Evolutionary conservation across 2,329 filamentous ascomycete species (phyloP).

Genomic region (Penicillium aurantiogriseum): DNA sequence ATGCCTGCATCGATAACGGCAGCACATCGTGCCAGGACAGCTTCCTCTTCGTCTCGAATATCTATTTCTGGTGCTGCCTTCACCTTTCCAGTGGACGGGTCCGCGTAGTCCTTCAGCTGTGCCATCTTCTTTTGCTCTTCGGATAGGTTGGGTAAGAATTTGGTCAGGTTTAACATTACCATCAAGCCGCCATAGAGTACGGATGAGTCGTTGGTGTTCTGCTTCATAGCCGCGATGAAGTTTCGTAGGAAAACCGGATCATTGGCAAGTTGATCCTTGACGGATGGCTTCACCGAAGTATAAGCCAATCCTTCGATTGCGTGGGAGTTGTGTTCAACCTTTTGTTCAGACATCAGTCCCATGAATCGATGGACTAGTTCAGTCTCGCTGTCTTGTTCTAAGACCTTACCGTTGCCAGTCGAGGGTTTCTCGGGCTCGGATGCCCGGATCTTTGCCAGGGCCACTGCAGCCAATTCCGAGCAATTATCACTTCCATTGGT

Average conservation of each 20-base stretch:
- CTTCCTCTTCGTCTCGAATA: slow-evolving; percentile 70
- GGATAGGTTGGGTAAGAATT: slow-evolving; percentile 71
- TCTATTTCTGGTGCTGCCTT: slow-evolving; percentile 50
- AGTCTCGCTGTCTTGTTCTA: slow-evolving; percentile 46
- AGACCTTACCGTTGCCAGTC: slow-evolving; percentile 32
- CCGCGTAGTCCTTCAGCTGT: slow-evolving; percentile 91
- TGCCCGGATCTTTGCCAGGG: slow-evolving; percentile 63
- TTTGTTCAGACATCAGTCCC: slow-evolving; percentile 42
- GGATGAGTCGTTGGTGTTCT: slow-evolving; percentile 61
- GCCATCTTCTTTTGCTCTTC: slow-evolving; percentile 91
- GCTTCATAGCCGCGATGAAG: slow-evolving; percentile 55
- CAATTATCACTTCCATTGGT: slow-evolving; percentile 63
- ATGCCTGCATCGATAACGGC: slow-evolving; percentile 75
- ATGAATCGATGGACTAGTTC: slow-evolving; percentile 58
- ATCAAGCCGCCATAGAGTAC: slow-evolving; percentile 82
- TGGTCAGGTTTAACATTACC: slow-evolving; percentile 80
- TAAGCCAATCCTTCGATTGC: slow-evolving; percentile 91
- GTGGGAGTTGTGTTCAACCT: slow-evolving; percentile 62
- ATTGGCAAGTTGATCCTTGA: slow-evolving; percentile 76
- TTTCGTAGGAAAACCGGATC: slow-evolving; percentile 68
- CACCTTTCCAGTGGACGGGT: slow-evolving; percentile 73
- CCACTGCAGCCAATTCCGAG: slow-evolving; percentile 63
- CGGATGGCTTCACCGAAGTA: slow-evolving; percentile 76
- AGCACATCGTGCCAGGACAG: slow-evolving; percentile 73
- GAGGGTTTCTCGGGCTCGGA: slow-evolving; percentile 34